phyloP scores from a whole-genome alignment of 306 rosid genomes.

The Pterocarpus santalinus region DNA sequence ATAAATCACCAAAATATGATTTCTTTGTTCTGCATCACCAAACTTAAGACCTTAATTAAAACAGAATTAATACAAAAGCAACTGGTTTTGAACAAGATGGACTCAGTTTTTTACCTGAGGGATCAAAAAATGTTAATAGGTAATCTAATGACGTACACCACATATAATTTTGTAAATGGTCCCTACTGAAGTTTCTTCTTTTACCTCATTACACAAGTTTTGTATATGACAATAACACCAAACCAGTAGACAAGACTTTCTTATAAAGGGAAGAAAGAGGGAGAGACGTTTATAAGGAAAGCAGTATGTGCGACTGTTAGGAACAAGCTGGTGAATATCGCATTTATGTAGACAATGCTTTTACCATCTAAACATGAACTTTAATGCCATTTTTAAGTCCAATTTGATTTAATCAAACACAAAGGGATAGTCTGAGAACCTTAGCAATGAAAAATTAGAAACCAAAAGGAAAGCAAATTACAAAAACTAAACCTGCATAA shows the following conservation, averaged over 20 bases:
- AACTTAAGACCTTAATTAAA: background rate
- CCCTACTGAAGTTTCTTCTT: background rate
- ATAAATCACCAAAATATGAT: background rate
- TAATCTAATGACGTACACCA: background rate
- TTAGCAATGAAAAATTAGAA: constrained; percentile 2
- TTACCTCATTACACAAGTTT: constrained; percentile 5
- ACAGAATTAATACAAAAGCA: constrained; percentile 7
- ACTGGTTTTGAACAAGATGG: constrained; percentile 17
- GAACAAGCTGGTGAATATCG: constrained; percentile 13
- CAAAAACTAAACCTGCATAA: background rate
- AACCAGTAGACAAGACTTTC: constrained; percentile 7
- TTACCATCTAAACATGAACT: background rate
- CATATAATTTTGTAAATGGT: background rate
- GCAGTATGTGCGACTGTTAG: background rate
- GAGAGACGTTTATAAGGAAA: background rate
- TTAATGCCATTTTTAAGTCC: background rate
- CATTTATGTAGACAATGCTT: background rate
- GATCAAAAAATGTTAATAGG: background rate
- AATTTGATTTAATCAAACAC: background rate
- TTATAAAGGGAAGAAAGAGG: background rate
- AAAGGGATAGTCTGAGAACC: background rate
- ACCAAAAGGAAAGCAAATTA: constrained; percentile 6
- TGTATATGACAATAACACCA: background rate
- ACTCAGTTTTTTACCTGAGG: background rate
- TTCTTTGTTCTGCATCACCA: constrained; percentile 29